Evolutionary conservation across 306 rosid species (phyloP), one percentile per base, ranked within the genome.

Genomic region (Argentina anserina): DNA sequence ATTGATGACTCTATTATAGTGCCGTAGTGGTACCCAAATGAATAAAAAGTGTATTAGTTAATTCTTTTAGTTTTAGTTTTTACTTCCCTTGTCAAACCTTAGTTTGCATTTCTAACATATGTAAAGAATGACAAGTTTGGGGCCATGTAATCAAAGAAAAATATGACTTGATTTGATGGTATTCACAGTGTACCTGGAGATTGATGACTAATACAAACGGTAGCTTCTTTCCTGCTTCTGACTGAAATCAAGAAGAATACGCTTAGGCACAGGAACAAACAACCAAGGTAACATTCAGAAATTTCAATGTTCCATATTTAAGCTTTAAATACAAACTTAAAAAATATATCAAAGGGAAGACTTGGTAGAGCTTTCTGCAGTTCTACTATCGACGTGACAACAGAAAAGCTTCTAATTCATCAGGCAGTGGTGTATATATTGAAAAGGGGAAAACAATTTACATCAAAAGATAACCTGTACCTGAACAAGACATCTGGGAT

Each of bases 191-290:
- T 85, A 94, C 98, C 98, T 91, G 97, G 72, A 94, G 90, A 82
- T 94, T 94, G 47, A 94, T 61, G 73, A 94, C 82, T 45, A 94
- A 90, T 65, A 94, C 25, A 67, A 94, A 89, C 13, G 98, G 98
- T 59, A 91, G 88, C 78, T 81, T 94, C 79, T 85, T 91, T 70
- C 98, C 96, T 5, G 84, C 82, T 80, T 88, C 89, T 14, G 92
- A 82, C 98, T 94, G 86, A 67, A 76, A 83, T 76, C 68, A 63
- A 79, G 28, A 84, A 72, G 23, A 13, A 42, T 67, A 77, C 31
- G 65, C 65, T 81, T 65, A 83, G 36, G 59, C 3, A 43, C 40
- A 52, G 63, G 60, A 28, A 59, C 3, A 75, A 34, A 20, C 8
- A 26, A 33, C 18, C 15, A 39, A 67, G 59, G 18, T 60, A 58